These are phyloP conservation scores for Chrysanthemum makinoi DNA, from an alignment of 129 eudicot genomes.

Conservation along the genomic window DNA sequence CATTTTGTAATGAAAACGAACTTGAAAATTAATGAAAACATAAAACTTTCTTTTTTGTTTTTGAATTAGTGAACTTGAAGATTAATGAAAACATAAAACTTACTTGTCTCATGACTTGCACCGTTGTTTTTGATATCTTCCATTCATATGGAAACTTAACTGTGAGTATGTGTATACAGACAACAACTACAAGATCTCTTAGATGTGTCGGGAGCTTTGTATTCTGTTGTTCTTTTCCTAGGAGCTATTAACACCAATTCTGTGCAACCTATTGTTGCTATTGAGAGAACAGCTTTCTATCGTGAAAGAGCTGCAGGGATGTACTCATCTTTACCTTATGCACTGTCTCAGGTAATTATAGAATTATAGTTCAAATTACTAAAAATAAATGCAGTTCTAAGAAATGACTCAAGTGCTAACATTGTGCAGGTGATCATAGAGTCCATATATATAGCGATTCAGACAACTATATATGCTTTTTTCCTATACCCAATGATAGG, in stretches of 20 bases:
- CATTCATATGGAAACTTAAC: conserved; percentile 5
- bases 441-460: conserved; percentile 33
- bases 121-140: background rate
- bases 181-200: conserved; percentile 36
- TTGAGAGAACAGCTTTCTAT: conserved; percentile 47
- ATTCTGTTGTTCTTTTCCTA: conserved; percentile 40
- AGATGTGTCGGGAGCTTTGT: conserved; percentile 38
- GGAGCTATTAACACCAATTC: conserved; percentile 41
- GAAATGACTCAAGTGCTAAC: conserved; percentile 4
- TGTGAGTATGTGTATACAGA: conserved; percentile 27
- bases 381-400: background rate
- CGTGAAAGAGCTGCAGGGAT: conserved; percentile 56
- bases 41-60: background rate
- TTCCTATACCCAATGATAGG: conserved; percentile 37
- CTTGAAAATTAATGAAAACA: background rate
- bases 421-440: conserved; percentile 43
- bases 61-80: background rate
- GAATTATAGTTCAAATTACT: background rate
- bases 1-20: background rate
- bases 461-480: conserved; percentile 25
- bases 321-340: conserved; percentile 48
- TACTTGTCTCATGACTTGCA: no score
- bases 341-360: conserved; percentile 44
- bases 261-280: conserved; percentile 44
- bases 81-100: no score